Base-by-base conservation (phyloP, 2,329 filamentous ascomycete species). In the Scedosporium boydii region DNA sequence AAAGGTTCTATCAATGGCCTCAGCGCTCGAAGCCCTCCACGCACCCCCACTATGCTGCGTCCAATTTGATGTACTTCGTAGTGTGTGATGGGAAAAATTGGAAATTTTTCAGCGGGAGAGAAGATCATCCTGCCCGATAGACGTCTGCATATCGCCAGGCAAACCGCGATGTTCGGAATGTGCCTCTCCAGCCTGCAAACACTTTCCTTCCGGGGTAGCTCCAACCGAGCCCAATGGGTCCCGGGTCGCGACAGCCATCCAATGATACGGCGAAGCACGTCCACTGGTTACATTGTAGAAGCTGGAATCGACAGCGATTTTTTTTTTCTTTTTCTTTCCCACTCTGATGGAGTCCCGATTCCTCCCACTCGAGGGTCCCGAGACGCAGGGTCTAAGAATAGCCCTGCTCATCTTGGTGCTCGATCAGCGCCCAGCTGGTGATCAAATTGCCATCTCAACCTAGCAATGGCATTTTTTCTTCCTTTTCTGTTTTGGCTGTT, bases 141-240 rank as follows among this genome's bases (percentile, higher is more conserved):
- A 12, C n/a, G 44, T 12, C 16, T 48, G 18, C 18, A 23, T 27
- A 23, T 23, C 18, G 18, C 51, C 6, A 10, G 18, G 51, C 23
- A 12, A 23, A 55, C 51, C 5, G 51, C 23, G 51, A 55, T 55
- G 51, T 6, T 55, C 51, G 23, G 51, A n/a, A 18, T 48, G 44
- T 10, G 44, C 44, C 44, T 21, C 7, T 48, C n/a, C 34, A 21
- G 6, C 44, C 51, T 55, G 51, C 51, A 55, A 55, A 55, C 51
- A 55, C 51, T 55, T 55, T 55, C 51, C 51, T 55, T 55, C 51
- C 51, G 51, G 51, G 51, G 51, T 55, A 55, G 51, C 51, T 55
- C 51, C 23, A 55, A 26, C 51, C 51, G 51, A 55, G 23, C 51
- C 23, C 23, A 27, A 55, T 55, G 51, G 10, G 51, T 14, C 12